Conservation (phyloP, 306 rosid species). For the Pterocarpus macrocarpus region DNA sequence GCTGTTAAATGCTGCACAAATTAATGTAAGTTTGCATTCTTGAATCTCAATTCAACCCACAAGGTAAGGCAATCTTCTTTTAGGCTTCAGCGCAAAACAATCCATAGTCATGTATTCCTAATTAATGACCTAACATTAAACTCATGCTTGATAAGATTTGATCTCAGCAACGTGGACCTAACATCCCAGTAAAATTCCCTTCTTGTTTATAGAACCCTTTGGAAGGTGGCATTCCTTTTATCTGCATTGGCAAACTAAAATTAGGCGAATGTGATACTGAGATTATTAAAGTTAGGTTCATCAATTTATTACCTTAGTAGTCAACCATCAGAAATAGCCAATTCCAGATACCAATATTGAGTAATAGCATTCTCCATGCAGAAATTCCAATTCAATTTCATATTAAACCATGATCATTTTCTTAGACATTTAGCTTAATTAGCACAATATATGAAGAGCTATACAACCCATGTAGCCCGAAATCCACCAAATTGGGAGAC, state of each 20-base stretch:
- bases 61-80: constrained; percentile 18
- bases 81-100: constrained; percentile 17
- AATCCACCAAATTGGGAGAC: constrained; percentile 15
- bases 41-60: constrained; percentile 42
- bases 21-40: constrained; percentile 43
- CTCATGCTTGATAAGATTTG: constrained; percentile 92
- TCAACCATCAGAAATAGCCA: neutral
- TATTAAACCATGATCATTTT: neutral
- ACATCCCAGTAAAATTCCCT: constrained; percentile 84
- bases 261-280: constrained; percentile 1
- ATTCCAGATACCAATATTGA: neutral
- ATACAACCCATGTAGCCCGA: neutral
- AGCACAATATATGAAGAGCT: constrained; percentile 1
- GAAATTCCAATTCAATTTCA: neutral
- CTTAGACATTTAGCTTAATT: neutral
- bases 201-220: constrained; percentile 89
- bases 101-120: constrained; percentile 71
- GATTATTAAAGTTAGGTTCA: neutral
- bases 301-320: constrained; percentile 3
- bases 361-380: constrained; percentile 9
- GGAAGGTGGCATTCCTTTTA: constrained; percentile 97
- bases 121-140: constrained; percentile 60
- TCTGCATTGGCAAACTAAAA: constrained; percentile 53
- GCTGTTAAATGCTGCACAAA: too few species aligned
- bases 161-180: constrained; percentile 87